These are phyloP conservation scores for Austroboletus rostrupii DNA, from an alignment of 1,284 basidiomycete species.

Conservation along the genomic window DNA sequence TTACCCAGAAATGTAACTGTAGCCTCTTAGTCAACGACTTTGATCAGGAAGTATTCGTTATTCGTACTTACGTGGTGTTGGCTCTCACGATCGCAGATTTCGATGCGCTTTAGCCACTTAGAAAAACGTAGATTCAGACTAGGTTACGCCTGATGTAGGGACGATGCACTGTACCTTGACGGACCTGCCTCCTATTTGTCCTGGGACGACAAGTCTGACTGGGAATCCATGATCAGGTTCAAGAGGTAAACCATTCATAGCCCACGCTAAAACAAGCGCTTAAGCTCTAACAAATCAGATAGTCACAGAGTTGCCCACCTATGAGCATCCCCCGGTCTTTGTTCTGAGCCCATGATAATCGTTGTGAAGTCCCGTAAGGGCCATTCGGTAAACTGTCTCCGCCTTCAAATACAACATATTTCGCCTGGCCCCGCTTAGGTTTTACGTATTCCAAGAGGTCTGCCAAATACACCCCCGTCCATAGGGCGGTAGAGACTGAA, in stretches of 20 bases:
- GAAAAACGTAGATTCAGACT: slow-evolving; percentile 15
- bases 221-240: slow-evolving; percentile 69
- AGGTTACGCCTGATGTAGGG: background rate
- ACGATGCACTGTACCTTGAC: slow-evolving; percentile 34
- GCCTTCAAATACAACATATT: slow-evolving; percentile 65
- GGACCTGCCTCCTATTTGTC: slow-evolving; percentile 61
- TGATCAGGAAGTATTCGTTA: background rate
- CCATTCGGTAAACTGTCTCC: slow-evolving; percentile 60
- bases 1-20: slow-evolving; percentile 34
- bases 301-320: slow-evolving; percentile 13
- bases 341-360: slow-evolving; percentile 45
- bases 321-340: slow-evolving; percentile 56
- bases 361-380: slow-evolving; percentile 62
- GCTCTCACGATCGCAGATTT: slow-evolving; percentile 50
- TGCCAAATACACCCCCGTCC: slow-evolving; percentile 62
- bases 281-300: background rate
- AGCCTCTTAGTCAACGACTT: background rate
- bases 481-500: slow-evolving; percentile 55
- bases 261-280: slow-evolving; percentile 40
- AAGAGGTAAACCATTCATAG: slow-evolving; percentile 57
- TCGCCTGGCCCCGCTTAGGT: slow-evolving; percentile 38
- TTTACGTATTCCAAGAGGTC: slow-evolving; percentile 52
- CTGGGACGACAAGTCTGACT: slow-evolving; percentile 57
- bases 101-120: slow-evolving; percentile 61
- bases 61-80: slow-evolving; percentile 46